These are phyloP conservation scores for Penicillium sp. DNA, from an alignment of 2,329 filamentous ascomycete species.

Conservation along the genomic window DNA sequence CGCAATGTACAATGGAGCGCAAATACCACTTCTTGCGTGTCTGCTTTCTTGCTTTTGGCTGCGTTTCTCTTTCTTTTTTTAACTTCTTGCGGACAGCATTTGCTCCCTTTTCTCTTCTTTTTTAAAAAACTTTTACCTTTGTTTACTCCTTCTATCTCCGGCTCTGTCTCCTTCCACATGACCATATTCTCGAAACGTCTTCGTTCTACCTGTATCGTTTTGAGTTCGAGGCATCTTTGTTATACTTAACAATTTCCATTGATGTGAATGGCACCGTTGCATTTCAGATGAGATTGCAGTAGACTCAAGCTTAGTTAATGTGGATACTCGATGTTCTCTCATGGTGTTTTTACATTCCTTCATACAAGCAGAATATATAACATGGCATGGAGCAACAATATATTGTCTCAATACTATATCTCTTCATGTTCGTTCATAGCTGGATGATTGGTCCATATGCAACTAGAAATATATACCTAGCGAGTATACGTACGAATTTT, in stretches of 20 bases:
- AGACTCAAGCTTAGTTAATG: background rate
- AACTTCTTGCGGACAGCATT: slow-evolving; percentile 8
- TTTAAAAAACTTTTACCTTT: slow-evolving; percentile 11
- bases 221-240: slow-evolving; percentile 15
- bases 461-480: background rate
- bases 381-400: background rate
- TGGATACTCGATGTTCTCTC: background rate
- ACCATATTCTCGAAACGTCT: slow-evolving; percentile 7
- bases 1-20: slow-evolving; percentile 41
- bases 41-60: slow-evolving; percentile 16
- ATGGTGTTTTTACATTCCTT: too few relatives aligned
- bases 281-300: background rate
- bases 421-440: background rate
- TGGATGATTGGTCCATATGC: background rate
- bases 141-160: slow-evolving; percentile 10
- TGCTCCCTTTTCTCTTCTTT: background rate
- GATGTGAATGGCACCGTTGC: slow-evolving; percentile 13
- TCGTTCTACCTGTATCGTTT: slow-evolving; percentile 13
- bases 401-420: background rate
- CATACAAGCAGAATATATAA: background rate
- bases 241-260: slow-evolving; percentile 16
- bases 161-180: slow-evolving; percentile 12
- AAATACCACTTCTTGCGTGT: slow-evolving; percentile 37
- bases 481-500: too few relatives aligned
- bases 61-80: slow-evolving; percentile 6